Evolutionary conservation across 306 rosid species (phyloP).

Genomic region (Prunus dulcis): DNA sequence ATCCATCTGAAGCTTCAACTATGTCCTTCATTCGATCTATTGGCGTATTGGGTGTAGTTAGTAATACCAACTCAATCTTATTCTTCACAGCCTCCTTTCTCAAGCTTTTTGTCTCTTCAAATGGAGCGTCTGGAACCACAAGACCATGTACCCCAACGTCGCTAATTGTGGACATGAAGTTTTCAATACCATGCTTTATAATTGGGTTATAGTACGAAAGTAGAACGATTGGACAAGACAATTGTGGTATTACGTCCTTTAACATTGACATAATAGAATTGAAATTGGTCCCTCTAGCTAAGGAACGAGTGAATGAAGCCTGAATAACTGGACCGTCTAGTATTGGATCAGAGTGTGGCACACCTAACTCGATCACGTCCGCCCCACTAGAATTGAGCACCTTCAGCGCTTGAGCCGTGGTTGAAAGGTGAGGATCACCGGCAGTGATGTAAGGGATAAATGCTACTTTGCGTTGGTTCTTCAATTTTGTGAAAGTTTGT

Average conservation of each 20-base stretch:
- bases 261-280: conserved; percentile 38
- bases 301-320: conserved; percentile 83
- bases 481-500: conserved; percentile 62
- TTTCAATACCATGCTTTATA: conserved; percentile 61
- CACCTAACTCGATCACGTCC: conserved; percentile 77
- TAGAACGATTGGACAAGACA: conserved; percentile 73
- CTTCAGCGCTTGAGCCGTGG: conserved; percentile 84
- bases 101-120: conserved; percentile 61
- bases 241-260: conserved; percentile 74
- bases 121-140: conserved; percentile 86
- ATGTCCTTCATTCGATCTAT: conserved; percentile 62
- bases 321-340: conserved; percentile 97
- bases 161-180: conserved; percentile 60
- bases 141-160: conserved; percentile 74
- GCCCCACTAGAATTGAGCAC: conserved; percentile 77
- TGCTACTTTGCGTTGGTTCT: conserved; percentile 66
- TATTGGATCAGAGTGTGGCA: conserved; percentile 84
- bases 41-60: conserved; percentile 65
- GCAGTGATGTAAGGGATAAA: conserved; percentile 85
- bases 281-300: conserved; percentile 70
- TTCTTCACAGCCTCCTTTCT: conserved; percentile 64
- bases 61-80: conserved; percentile 66
- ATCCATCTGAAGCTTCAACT: conserved; percentile 79
- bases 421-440: conserved; percentile 90
- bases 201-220: conserved; percentile 78